phyloP scores from a whole-genome alignment of 2,329 filamentous ascomycete species.

The Ascochyta koolunga region DNA sequence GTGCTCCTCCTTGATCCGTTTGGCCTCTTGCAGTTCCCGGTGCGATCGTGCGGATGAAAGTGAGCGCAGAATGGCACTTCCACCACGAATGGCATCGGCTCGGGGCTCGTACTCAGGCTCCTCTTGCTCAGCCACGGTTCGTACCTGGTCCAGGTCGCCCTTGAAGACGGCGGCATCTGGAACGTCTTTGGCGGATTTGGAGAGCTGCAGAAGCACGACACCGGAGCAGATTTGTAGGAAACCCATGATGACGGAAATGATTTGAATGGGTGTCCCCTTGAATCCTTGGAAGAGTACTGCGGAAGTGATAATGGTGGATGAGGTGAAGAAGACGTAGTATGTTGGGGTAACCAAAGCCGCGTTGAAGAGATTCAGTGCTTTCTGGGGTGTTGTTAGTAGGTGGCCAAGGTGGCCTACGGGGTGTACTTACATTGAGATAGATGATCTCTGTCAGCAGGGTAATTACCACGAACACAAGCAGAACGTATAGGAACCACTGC shows the following conservation, averaged over 20 bases:
- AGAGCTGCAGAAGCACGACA: conserved; percentile 91
- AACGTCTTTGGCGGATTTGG: conserved; percentile 96
- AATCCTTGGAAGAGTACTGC: conserved; percentile 92
- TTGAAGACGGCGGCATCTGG: conserved; percentile 91
- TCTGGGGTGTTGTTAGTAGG: conserved; percentile 65
- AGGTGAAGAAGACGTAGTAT: conserved; percentile 99
- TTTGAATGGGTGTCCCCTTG: conserved; percentile 80
- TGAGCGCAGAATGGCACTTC: conserved; percentile 84
- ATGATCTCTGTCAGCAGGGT: conserved; percentile 94
- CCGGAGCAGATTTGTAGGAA: conserved; percentile 94
- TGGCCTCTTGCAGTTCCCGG: conserved; percentile 80
- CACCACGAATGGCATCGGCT: conserved; percentile 91
- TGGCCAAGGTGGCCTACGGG: not conserved
- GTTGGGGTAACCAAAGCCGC: conserved; percentile 96
- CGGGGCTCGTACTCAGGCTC: conserved; percentile 97
- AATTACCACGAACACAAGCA: conserved; percentile 87
- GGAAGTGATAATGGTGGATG: conserved; percentile 91
- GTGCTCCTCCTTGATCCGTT: conserved; percentile 79
- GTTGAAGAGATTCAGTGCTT: conserved; percentile 97
- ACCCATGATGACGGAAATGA: conserved; percentile 88
- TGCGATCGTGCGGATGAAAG: conserved; percentile 77
- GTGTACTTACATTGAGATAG: conserved; percentile 81
- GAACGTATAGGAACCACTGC: conserved; percentile 93
- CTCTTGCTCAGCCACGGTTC: conserved; percentile 92
- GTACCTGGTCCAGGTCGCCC: conserved; percentile 91